Evolutionary conservation across 2,329 filamentous ascomycete genomes (phyloP).

Genomic region (Claviceps maximensis): DNA sequence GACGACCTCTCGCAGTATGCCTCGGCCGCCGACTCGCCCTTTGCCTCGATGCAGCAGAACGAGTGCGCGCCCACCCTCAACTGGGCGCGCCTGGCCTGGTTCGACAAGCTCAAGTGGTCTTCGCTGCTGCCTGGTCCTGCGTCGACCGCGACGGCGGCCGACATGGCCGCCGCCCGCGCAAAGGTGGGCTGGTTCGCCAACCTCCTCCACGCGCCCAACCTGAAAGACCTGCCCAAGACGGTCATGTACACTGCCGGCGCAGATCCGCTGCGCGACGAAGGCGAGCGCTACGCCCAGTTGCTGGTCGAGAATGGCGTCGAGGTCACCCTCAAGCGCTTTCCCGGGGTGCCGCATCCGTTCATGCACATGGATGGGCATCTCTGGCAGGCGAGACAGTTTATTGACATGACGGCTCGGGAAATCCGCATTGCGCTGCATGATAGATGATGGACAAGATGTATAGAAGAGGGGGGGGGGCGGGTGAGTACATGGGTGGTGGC

Average conservation of each 20-base stretch:
- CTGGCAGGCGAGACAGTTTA: slow-evolving; percentile 23
- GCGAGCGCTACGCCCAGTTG: slow-evolving; percentile 30
- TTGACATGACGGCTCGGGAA: slow-evolving; percentile 18
- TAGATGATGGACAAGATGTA: too few relatives aligned
- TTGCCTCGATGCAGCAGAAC: slow-evolving; percentile 27
- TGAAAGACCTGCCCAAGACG: slow-evolving; percentile 21
- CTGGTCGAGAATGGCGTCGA: slow-evolving; percentile 30
- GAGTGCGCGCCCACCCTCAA: slow-evolving; percentile 29
- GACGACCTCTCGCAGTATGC: slow-evolving; percentile 26
- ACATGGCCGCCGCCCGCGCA: slow-evolving; percentile 8
- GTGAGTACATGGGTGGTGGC: too few relatives aligned
- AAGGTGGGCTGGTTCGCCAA: slow-evolving; percentile 17
- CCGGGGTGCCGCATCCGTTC: slow-evolving; percentile 34
- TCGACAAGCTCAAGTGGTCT: slow-evolving; percentile 22
- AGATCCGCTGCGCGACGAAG: slow-evolving; percentile 35
- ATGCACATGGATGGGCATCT: slow-evolving; percentile 32
- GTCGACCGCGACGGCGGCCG: slow-evolving; percentile 4
- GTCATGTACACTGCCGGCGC: slow-evolving; percentile 29
- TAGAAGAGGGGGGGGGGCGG: neutral
- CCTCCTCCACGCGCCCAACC: slow-evolving; percentile 22
- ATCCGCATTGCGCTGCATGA: slow-evolving; percentile 16
- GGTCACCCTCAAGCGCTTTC: slow-evolving; percentile 31
- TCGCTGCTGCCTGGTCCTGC: slow-evolving; percentile 8
- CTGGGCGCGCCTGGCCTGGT: slow-evolving; percentile 29
- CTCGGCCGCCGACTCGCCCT: slow-evolving; percentile 23